phyloP scores from a whole-genome alignment of 495 filamentous ascomycete genomes.

The Tetracladium setigerum region DNA sequence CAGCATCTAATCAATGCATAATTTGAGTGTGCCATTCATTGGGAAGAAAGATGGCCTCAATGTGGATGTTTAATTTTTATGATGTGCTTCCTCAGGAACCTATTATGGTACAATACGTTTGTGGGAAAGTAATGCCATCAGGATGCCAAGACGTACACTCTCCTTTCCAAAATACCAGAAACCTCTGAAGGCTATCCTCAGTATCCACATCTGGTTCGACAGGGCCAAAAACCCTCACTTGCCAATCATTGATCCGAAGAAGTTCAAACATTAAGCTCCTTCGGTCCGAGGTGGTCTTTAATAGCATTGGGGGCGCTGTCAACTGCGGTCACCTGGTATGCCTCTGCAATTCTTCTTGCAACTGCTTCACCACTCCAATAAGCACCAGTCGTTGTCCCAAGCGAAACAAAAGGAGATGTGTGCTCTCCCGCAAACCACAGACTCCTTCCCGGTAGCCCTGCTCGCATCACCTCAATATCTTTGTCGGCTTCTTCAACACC shows the following conservation, averaged over 20 bases:
- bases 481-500: constrained; percentile 62
- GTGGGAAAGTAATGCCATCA: too few relatives aligned
- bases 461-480: constrained; percentile 68
- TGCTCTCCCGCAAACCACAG: constrained; percentile 95
- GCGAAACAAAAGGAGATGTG: constrained; percentile 79
- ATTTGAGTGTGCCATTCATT: too few relatives aligned
- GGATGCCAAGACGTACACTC: too few relatives aligned
- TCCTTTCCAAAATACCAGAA: too few relatives aligned
- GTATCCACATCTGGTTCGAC: too few relatives aligned
- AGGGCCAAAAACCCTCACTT: too few relatives aligned
- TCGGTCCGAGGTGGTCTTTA: background rate
- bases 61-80: too few relatives aligned
- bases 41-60: too few relatives aligned
- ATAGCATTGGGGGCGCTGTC: background rate
- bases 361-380: constrained; percentile 88
- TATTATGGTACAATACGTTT: too few relatives aligned
- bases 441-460: constrained; percentile 58
- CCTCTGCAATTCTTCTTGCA: constrained; percentile 40
- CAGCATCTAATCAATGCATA: too few relatives aligned
- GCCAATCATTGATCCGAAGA: background rate
- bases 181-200: too few relatives aligned
- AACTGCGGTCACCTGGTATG: constrained; percentile 28
- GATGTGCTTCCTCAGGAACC: too few relatives aligned
- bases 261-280: background rate
- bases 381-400: constrained; percentile 83